Evolutionary conservation across 2,329 filamentous ascomycete species (phyloP).

Genomic region (Aspergillus puulaauensis): DNA sequence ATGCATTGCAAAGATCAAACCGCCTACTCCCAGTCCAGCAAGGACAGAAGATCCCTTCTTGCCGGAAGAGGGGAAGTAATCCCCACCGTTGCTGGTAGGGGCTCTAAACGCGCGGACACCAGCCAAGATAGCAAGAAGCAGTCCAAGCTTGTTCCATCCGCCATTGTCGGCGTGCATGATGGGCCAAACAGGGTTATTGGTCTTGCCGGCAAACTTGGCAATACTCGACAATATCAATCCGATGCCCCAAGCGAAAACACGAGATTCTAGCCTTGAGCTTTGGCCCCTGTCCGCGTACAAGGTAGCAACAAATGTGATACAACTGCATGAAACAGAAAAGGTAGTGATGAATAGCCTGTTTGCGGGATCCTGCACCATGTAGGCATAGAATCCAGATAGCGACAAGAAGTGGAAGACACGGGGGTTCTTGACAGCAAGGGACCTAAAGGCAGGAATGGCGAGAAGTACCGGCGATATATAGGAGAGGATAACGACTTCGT

Average conservation of each 20-base stretch:
- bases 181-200: conserved; percentile 97
- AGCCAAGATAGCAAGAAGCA: conserved; percentile 73
- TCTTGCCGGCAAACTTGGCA: conserved; percentile 88
- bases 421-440: conserved; percentile 66
- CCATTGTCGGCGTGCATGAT: conserved; percentile 87
- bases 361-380: conserved; percentile 69
- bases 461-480: conserved; percentile 80
- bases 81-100: conserved; percentile 52
- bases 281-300: conserved; percentile 77
- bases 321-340: conserved; percentile 77
- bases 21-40: conserved; percentile 75
- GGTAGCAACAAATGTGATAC: conserved; percentile 79
- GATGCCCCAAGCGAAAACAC: conserved; percentile 75
- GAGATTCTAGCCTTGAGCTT: conserved; percentile 73
- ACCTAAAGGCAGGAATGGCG: conserved; percentile 67
- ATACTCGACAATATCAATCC: conserved; percentile 83
- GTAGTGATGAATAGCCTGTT: conserved; percentile 77
- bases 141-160: conserved; percentile 84
- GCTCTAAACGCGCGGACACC: conserved; percentile 72
- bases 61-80: conserved; percentile 52
- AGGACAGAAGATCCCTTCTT: conserved; percentile 67
- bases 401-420: conserved; percentile 74
- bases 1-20: conserved; percentile 84
- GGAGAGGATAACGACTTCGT: conserved; percentile 83
- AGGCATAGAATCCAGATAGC: conserved; percentile 75